Evolutionary conservation across 371 early-diverging fungal genomes (phyloP), one percentile per base, ranked within the genome.

Genomic region (Mucor plumbeus): DNA sequence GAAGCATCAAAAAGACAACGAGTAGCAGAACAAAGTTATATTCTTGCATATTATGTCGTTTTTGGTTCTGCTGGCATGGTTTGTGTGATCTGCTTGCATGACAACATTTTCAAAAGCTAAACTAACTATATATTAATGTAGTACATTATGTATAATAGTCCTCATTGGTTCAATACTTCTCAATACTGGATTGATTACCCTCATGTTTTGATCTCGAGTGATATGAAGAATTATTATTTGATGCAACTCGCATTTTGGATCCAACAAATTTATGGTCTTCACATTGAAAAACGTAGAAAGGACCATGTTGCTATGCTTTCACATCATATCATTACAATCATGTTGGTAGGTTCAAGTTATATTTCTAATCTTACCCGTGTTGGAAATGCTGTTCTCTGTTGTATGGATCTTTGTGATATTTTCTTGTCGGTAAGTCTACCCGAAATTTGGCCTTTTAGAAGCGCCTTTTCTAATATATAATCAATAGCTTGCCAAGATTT

Each of bases 351-450:
- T 4, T 69, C 77, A 33, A 88, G 90, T 1, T 93, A 93, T 69
- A 72, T 71, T 26, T 83, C 82, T 70, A 87, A 91, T 59, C 83
- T 85, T 38, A 90, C 89, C 11, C 81, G 89, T 14, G 81, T 92
- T 59, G 94, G 94, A 21, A 87, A 91, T 63, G 88, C 84, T 10
- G 83, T 93, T 34, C 79, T 92, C 40, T 86, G 87, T 35, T 75
- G 85, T 59, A 89, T 94, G 91, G 94, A 94, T 74, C 81, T 91
- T 59, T 85, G 91, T 13, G 94, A 94, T 65, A 87, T 94, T 48
- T 85, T 91, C 33, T 76, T 93, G 31, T 81, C 90, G 10, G 76
- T 79, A 67, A 78, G 86, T 50, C 7, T 10, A 53, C 50, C 55
- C 50, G 53, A 61, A 48, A 48, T 13, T 11, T 47, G 34, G 7